Evolutionary conservation across 768 basidiomycete genomes (phyloP).

Genomic region (Collybiopsis luxurians): DNA sequence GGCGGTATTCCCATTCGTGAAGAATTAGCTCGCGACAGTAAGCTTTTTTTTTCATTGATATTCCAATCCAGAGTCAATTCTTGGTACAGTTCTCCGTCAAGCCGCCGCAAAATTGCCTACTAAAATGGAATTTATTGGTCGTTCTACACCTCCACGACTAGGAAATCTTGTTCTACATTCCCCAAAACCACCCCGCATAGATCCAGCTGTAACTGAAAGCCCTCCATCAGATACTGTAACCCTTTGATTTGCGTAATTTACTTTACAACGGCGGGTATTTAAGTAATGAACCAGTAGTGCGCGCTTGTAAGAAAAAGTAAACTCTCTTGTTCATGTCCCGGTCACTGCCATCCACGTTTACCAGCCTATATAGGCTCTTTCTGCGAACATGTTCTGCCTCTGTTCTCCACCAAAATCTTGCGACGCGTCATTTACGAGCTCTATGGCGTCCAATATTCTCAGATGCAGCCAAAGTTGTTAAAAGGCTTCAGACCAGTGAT

Average conservation of each 20-base stretch:
- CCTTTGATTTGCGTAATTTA: too few species aligned
- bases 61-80: conserved; percentile 4
- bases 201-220: background rate
- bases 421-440: conserved; percentile 41
- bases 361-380: conserved; percentile 58
- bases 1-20: conserved; percentile 88
- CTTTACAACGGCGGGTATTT: too few species aligned
- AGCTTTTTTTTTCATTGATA: conserved; percentile 15
- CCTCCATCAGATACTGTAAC: too few species aligned
- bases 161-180: conserved; percentile 62
- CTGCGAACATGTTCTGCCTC: conserved; percentile 55
- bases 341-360: conserved; percentile 35
- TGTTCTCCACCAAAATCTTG: conserved; percentile 48
- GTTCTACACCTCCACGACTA: conserved; percentile 65
- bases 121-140: conserved; percentile 81
- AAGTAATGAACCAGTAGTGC: too few species aligned
- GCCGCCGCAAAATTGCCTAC: conserved; percentile 89
- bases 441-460: conserved; percentile 58
- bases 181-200: conserved; percentile 23
- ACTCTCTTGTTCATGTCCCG: background rate
- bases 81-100: conserved; percentile 69
- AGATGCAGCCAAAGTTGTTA: conserved; percentile 40
- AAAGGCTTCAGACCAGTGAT: conserved; percentile 34
- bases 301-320: too few species aligned
- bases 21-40: conserved; percentile 91